A percentile compares a stretch with the other conserved stretches of the same genome.
Conservation (phyloP, 371 early-diverging fungal species). For the Actinomortierella wolfii region DNA sequence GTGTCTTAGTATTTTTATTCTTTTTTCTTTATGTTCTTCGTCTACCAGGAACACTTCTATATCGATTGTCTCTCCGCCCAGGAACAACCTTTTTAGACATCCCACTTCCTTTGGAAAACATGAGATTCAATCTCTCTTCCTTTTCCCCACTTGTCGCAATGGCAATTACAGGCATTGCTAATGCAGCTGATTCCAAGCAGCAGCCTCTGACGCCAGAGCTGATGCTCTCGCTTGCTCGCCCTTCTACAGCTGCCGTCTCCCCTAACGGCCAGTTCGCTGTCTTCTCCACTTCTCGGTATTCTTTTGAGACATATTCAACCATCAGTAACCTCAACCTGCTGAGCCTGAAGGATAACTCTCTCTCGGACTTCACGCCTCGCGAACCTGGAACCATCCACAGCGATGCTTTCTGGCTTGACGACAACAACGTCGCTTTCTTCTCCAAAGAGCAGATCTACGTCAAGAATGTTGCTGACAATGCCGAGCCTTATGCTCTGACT, state of each 20-base stretch:
- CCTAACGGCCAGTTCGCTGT: constrained; percentile 56
- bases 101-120: too few relatives aligned
- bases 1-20: too few relatives aligned
- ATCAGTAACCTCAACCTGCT: constrained; percentile 53
- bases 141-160: too few relatives aligned
- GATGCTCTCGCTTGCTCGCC: constrained; percentile 58
- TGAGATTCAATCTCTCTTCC: too few relatives aligned
- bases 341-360: constrained; percentile 47
- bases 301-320: constrained; percentile 52
- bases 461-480: constrained; percentile 33
- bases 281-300: constrained; percentile 57
- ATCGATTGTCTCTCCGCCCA: too few relatives aligned
- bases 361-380: constrained; percentile 42
- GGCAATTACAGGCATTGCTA: too few relatives aligned
- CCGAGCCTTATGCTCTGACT: constrained; percentile 53
- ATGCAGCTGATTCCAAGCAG: too few relatives aligned
- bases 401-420: constrained; percentile 60
- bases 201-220: constrained; percentile 53
- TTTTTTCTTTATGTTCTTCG: too few relatives aligned
- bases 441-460: constrained; percentile 56
- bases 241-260: constrained; percentile 50
- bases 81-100: too few relatives aligned
- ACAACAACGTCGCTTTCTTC: constrained; percentile 54
- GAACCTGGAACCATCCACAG: constrained; percentile 50
- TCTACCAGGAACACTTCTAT: too few relatives aligned